A percentile compares a stretch with the other conserved stretches of the same genome.
These are phyloP conservation scores for Globisporangium irregulare DNA, from an alignment of 352 stramenopile species.

Conservation along the genomic window DNA sequence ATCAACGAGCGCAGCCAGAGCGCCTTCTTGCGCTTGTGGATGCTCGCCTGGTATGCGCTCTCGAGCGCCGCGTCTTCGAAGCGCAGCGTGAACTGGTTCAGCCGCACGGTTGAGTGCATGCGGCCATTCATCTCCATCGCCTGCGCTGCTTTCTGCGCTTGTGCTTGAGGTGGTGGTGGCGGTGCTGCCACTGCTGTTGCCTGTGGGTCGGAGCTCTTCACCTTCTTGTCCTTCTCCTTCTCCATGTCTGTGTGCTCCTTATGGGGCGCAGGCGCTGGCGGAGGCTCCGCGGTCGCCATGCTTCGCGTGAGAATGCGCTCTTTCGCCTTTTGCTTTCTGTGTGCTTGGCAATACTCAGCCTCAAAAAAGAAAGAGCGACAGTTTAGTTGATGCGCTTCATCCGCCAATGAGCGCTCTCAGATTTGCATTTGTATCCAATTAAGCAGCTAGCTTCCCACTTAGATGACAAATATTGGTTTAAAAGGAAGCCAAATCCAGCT, in stretches of 20 bases:
- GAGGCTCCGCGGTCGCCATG: constrained; percentile 1
- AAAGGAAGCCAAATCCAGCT: neutral
- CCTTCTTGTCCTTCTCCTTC: neutral
- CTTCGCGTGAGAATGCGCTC: neutral
- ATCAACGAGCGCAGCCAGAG: constrained; percentile 81
- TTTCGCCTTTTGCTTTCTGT: neutral
- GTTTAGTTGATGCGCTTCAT: neutral
- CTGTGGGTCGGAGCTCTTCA: constrained; percentile 2
- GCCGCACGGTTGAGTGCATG: constrained; percentile 72
- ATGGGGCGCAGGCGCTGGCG: neutral
- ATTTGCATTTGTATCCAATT: neutral
- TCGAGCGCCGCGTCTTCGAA: constrained; percentile 75
- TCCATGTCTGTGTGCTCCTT: neutral
- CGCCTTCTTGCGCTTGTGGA: constrained; percentile 76
- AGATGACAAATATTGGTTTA: neutral
- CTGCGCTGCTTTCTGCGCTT: neutral
- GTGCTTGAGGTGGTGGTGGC: neutral
- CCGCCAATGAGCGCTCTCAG: neutral
- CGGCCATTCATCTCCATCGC: constrained; percentile 15
- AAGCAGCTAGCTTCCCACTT: neutral
- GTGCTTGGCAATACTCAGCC: constrained; percentile 4
- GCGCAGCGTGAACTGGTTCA: constrained; percentile 80
- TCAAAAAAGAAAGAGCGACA: neutral
- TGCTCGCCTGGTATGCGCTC: constrained; percentile 52
- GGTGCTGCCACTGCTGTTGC: neutral